These are phyloP conservation scores for Baorangia bicolor DNA, from an alignment of 768 basidiomycete species.

Conservation along the genomic window DNA sequence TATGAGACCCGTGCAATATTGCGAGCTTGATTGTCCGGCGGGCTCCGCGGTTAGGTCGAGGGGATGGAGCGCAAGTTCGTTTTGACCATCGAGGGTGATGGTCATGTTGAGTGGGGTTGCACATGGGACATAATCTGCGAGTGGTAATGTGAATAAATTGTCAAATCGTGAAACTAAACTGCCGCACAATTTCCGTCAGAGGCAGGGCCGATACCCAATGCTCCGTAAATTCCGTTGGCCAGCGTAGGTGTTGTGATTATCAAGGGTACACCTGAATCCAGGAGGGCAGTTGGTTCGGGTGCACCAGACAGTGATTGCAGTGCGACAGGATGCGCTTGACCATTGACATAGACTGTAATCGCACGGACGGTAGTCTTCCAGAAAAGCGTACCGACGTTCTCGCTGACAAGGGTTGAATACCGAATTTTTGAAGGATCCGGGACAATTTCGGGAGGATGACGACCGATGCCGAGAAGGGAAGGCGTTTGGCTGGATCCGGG, in stretches of 20 bases:
- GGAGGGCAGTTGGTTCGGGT: constrained; percentile 58
- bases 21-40: constrained; percentile 38
- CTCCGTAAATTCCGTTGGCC: constrained; percentile 78
- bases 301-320: constrained; percentile 43
- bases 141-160: constrained; percentile 4
- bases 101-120: constrained; percentile 68
- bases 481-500: constrained; percentile 60
- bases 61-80: constrained; percentile 64
- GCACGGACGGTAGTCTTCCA: constrained; percentile 63
- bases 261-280: constrained; percentile 69
- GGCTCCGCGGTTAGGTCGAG: constrained; percentile 66
- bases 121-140: constrained; percentile 73
- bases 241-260: constrained; percentile 61
- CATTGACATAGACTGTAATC: constrained; percentile 61
- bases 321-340: constrained; percentile 37
- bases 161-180: neutral
- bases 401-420: constrained; percentile 48
- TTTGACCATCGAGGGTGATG: constrained; percentile 58
- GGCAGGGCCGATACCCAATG: constrained; percentile 59
- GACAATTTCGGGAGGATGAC: constrained; percentile 56
- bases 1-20: constrained; percentile 63
- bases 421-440: constrained; percentile 49
- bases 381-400: constrained; percentile 43
- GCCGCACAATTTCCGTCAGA: constrained; percentile 63
- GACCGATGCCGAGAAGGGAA: constrained; percentile 65